A percentile compares a stretch with the other conserved stretches of the same genome.
Evolutionary conservation across 495 filamentous ascomycete species (phyloP).

Genomic region (Tuber magnatum): DNA sequence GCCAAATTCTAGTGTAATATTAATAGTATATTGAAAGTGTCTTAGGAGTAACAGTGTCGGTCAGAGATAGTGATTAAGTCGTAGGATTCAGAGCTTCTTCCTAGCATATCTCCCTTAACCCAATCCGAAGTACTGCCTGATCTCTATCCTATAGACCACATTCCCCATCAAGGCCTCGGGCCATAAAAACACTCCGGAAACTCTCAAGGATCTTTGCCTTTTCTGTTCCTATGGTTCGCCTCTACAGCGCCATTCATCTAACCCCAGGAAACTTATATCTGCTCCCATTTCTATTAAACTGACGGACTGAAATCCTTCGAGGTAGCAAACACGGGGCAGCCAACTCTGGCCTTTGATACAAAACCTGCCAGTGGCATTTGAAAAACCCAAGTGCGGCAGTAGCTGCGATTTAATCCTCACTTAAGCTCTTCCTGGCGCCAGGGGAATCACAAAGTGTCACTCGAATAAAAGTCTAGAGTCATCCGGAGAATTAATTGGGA

Average conservation of each 20-base stretch:
- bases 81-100: neutral
- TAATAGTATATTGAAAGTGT: neutral
- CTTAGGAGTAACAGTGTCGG: neutral
- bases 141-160: neutral
- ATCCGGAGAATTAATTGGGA: neutral
- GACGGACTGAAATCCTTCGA: neutral
- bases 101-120: neutral
- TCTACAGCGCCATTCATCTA: too few relatives aligned
- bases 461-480: neutral
- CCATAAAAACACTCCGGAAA: neutral
- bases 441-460: neutral
- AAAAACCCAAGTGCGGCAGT: neutral
- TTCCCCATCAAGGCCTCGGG: neutral
- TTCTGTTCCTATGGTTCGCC: neutral
- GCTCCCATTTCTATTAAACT: neutral
- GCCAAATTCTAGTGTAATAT: neutral
- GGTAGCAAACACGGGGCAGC: neutral
- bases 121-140: neutral
- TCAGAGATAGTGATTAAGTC: neutral
- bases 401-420: neutral
- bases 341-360: neutral
- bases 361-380: neutral
- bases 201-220: neutral
- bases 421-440: too few relatives aligned
- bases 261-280: too few relatives aligned